Base-by-base conservation (phyloP, 768 basidiomycete species). In the Royoungia palumana region DNA sequence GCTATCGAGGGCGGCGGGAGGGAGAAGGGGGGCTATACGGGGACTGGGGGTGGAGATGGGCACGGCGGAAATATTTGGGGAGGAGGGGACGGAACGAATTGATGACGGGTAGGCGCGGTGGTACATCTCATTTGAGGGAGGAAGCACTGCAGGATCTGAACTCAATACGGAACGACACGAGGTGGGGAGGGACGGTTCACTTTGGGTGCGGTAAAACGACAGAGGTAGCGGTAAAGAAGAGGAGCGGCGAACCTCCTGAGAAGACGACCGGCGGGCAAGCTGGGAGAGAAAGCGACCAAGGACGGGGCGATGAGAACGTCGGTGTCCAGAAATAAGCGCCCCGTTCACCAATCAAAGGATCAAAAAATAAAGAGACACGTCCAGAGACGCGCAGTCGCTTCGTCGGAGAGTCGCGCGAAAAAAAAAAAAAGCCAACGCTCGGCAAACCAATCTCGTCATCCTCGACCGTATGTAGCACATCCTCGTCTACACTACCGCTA, bases 91-190 rank as follows among this genome's bases (percentile, higher is more conserved):
- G n/a, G 78, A 72, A 49, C 83, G 80, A 40, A 75, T 59, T 21
- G 73, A 75, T 21, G 73, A 75, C 9, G 82, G 82, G 41, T 75
- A 72, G 6, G 81, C 71, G 35, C 85, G 77, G 62, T 85, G 80
- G 62, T 86, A 75, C 71, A 87, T 83, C 49, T 80, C 79, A 60
- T 72, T 67, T 46, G 64, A 62, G n/a, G 61, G 60, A 37, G 60
- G 69, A 48, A 56, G 58, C 65, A 67, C 63, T 69, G 53, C 34
- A 28, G 46, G 54, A 53, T 32, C 27, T 39, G 40, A 38, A 21
- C 40, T 65, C 46, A 60, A 56, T 44, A 50, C 40, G 47, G 27
- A 44, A n/a, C n/a, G 22, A 40, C 42, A 46, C 54, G 49, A 34
- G 2, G 17, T 19, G 22, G 25, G 41, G 11, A 47, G 22, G 50